Conservation (phyloP, 306 rosid species). For the Casuarina cunninghamiana region DNA sequence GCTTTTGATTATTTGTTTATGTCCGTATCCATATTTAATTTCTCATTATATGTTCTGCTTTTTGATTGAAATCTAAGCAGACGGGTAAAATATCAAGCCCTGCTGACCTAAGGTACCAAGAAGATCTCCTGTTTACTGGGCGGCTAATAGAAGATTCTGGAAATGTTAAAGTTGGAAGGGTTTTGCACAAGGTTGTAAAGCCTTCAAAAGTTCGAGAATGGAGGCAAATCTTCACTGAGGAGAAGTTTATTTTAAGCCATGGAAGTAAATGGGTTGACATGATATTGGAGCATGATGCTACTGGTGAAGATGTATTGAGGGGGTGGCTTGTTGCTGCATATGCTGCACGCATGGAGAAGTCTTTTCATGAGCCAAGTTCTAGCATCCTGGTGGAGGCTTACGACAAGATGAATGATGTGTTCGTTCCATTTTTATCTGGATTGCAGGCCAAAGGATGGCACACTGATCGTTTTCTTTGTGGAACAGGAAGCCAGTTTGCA, state of each 20-base stretch:
- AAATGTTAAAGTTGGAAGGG: constrained; percentile 74
- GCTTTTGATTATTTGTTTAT: constrained; percentile 14
- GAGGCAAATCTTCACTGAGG: constrained; percentile 59
- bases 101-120: constrained; percentile 82
- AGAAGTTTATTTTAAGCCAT: constrained; percentile 69
- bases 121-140: constrained; percentile 70
- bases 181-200: constrained; percentile 57
- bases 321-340: constrained; percentile 97
- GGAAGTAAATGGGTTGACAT: constrained; percentile 63
- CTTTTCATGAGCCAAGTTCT: constrained; percentile 42
- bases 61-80: constrained; percentile 40
- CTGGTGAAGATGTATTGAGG: constrained; percentile 87
- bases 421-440: constrained; percentile 56
- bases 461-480: constrained; percentile 91
- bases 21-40: not conserved
- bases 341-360: constrained; percentile 44
- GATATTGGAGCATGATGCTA: constrained; percentile 76
- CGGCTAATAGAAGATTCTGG: constrained; percentile 75
- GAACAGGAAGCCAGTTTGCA: constrained; percentile 75
- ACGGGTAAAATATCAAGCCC: constrained; percentile 73
- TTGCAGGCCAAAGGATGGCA: constrained; percentile 91
- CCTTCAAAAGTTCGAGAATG: constrained; percentile 69
- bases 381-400: constrained; percentile 59
- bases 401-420: constrained; percentile 65
- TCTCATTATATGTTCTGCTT: not conserved